Evolutionary conservation across 164 flowering plant genomes (phyloP).

Genomic region (Magnolia sinica): DNA sequence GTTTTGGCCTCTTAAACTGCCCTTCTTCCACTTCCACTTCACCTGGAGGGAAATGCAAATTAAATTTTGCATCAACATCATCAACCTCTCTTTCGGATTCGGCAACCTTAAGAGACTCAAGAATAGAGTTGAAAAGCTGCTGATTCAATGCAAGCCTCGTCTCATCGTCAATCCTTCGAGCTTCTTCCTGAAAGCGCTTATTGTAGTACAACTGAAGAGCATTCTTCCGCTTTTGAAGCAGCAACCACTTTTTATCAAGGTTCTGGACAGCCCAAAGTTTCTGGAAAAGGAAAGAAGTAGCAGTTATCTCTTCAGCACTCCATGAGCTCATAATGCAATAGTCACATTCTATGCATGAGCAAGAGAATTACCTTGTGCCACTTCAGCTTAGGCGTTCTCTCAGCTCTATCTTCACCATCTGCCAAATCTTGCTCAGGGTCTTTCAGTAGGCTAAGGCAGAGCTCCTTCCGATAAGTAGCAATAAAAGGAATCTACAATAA

Average conservation of each 20-base stretch:
- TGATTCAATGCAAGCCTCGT: slow-evolving; percentile 63
- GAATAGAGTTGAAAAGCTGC: slow-evolving; percentile 67
- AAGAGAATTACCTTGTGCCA: slow-evolving; percentile 24
- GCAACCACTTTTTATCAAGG: slow-evolving; percentile 85
- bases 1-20: slow-evolving; percentile 80
- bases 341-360: not conserved
- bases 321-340: not conserved
- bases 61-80: slow-evolving; percentile 91
- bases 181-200: slow-evolving; percentile 84
- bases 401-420: slow-evolving; percentile 28
- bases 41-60: slow-evolving; percentile 89
- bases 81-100: slow-evolving; percentile 91
- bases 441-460: slow-evolving; percentile 55
- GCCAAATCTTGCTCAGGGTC: slow-evolving; percentile 43
- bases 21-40: slow-evolving; percentile 87
- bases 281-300: slow-evolving; percentile 34
- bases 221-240: slow-evolving; percentile 76
- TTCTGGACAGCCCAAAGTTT: slow-evolving; percentile 85
- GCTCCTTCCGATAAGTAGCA: slow-evolving; percentile 93
- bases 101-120: slow-evolving; percentile 57
- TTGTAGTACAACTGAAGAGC: slow-evolving; percentile 64
- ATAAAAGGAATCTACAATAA: slow-evolving; percentile 74
- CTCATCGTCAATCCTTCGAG: slow-evolving; percentile 57
- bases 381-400: slow-evolving; percentile 10
- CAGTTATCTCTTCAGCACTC: not conserved